Evolutionary conservation across 2,329 filamentous ascomycete genomes (phyloP), one percentile per base, ranked within the genome.

Genomic region (Pestalotiopsis sp.): DNA sequence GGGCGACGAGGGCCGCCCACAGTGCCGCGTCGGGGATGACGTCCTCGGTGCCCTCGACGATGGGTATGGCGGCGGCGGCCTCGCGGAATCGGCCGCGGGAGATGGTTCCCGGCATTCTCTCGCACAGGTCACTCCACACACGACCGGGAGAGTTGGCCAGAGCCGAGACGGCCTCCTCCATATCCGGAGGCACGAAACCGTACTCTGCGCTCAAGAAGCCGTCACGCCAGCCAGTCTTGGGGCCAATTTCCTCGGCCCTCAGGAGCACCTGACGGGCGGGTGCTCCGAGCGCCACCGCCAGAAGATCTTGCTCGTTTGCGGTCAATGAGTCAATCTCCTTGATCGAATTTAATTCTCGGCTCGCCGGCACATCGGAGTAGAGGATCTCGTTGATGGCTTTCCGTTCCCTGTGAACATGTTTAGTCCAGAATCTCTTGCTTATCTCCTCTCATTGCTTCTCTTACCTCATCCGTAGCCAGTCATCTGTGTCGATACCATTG

Each of bases 61-160:
- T 73, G 0, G 85, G 83, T 0, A 88, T 72, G 0, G 83, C 80
- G 1, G 83, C 84, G 1, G 87, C 78, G 0, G 84, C 83, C 64
- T 86, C 85, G 41, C 85, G 77, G 0, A 86, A 84, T n/a, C 84
- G 80, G 1, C 86, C 85, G 63, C 85, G 77, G 1, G 84, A 81
- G 1, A 85, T 81, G 60, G 84, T 85, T 0, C 85, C 86, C 0
- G 85, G 85, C 82, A 87, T 87, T 2, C 85, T 78, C 73, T 86
- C 84, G 68, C 83, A 86, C 0, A 87, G 78, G 69, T 87, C 85
- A 3, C 83, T 84, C 86, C 86, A 88, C 17, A 87, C 81, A n/a
- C 85, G 78, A 0, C 86, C 85, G 0, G 85, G 84, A 0, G 84
- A 86, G 69, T 79, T 82, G 38, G 81, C 82, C 17, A 82, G 78